Conservation (phyloP, 768 basidiomycete species). For the Psilocybe sp. region DNA sequence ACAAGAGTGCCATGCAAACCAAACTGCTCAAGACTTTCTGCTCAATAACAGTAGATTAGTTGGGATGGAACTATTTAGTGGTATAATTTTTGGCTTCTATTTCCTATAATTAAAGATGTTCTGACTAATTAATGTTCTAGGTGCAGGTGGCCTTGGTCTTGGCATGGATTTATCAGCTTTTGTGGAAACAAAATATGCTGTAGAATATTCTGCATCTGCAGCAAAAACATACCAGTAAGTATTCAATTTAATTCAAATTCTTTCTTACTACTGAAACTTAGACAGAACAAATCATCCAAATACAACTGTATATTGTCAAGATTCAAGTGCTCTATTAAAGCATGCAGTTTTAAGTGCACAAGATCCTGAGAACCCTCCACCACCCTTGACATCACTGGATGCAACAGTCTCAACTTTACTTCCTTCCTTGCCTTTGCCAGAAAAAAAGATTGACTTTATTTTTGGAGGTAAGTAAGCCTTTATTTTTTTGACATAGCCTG, state of each 20-base stretch:
- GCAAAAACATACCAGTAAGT: conserved; percentile 61
- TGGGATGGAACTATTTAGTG: conserved; percentile 69
- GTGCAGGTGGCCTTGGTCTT: conserved; percentile 72
- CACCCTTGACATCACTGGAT: conserved; percentile 37
- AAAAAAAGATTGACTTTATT: conserved; percentile 66
- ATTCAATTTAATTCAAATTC: not conserved
- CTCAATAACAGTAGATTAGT: conserved; percentile 42
- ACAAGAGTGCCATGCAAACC: conserved; percentile 23
- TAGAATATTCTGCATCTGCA: conserved; percentile 64
- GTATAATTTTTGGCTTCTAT: conserved; percentile 29
- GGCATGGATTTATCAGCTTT: conserved; percentile 62
- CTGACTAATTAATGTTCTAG: conserved; percentile 29
- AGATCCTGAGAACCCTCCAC: conserved; percentile 36
- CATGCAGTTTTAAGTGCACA: conserved; percentile 47
- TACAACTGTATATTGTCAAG: conserved; percentile 61
- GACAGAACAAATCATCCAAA: conserved; percentile 60
- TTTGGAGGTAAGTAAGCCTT: conserved; percentile 53
- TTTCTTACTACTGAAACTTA: not conserved
- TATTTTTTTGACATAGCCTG: too few relatives aligned
- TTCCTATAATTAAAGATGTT: not conserved
- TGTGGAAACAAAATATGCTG: conserved; percentile 65
- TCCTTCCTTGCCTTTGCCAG: conserved; percentile 51
- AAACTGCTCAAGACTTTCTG: conserved; percentile 29
- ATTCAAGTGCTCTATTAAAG: conserved; percentile 55
- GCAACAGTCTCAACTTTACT: conserved; percentile 15